Conservation (phyloP, 1,139 yeast species). For the Candida glucosophila region DNA sequence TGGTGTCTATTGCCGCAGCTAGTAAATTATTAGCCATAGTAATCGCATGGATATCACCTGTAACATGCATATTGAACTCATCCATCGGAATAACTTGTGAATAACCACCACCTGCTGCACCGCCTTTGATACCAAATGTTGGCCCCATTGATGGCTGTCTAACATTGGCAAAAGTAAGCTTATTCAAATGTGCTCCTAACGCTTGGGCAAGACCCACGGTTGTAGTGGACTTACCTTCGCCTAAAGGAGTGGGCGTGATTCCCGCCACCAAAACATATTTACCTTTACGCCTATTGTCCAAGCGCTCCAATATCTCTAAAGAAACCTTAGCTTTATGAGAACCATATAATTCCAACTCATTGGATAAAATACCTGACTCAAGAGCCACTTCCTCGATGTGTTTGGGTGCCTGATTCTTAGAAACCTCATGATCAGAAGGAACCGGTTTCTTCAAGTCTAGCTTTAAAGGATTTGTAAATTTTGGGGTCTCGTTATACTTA, state of each 20-base stretch:
- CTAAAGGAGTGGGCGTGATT: constrained; percentile 96
- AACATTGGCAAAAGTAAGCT: constrained; percentile 87
- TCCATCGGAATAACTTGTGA: constrained; percentile 99
- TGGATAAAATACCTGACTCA: constrained; percentile 75
- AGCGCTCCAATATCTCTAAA: constrained; percentile 64
- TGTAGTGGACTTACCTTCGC: constrained; percentile 97
- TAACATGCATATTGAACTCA: constrained; percentile 95
- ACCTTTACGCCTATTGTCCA: constrained; percentile 65
- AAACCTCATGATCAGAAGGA: constrained; percentile 90
- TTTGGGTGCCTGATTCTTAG: constrained; percentile 85
- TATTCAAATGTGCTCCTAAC: constrained; percentile 82
- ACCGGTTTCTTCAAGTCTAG: constrained; percentile 69
- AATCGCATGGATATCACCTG: constrained; percentile 97
- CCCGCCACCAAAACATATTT: constrained; percentile 92
- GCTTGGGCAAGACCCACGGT: constrained; percentile 97
- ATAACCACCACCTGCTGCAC: constrained; percentile 99
- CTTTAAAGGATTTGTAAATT: constrained; percentile 52
- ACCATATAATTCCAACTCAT: constrained; percentile 88
- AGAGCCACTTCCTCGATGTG: constrained; percentile 71
- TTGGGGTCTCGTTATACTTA: constrained; percentile 38
- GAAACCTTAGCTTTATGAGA: constrained; percentile 88
- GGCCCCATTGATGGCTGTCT: constrained; percentile 99
- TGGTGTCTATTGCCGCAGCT: constrained; percentile 96
- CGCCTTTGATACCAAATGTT: constrained; percentile 97
- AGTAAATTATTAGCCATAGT: constrained; percentile 90